phyloP scores from a whole-genome alignment of 495 filamentous ascomycete species.

The Elaphomyces granulatus region DNA sequence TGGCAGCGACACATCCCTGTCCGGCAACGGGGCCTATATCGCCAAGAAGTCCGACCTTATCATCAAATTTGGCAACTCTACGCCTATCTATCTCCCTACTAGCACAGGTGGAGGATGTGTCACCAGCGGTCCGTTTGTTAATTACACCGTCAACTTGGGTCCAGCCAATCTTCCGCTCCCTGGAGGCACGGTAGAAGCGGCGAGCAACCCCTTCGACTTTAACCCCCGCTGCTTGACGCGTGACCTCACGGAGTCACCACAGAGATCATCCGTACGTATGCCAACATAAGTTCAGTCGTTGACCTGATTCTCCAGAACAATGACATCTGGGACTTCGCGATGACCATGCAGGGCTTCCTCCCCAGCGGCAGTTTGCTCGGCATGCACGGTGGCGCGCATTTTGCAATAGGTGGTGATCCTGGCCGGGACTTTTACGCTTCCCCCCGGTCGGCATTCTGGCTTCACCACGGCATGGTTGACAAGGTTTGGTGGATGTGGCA shows the following conservation, averaged over 20 bases:
- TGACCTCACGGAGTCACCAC: slow-evolving; percentile 48
- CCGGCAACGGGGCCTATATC: slow-evolving; percentile 43
- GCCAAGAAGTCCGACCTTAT: slow-evolving; percentile 17
- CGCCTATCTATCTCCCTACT: slow-evolving; percentile 22
- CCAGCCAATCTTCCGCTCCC: slow-evolving; percentile 27
- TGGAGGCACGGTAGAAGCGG: slow-evolving; percentile 9
- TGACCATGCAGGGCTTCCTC: slow-evolving; percentile 37
- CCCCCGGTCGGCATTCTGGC: slow-evolving; percentile 50
- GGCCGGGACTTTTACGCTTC: slow-evolving; percentile 44
- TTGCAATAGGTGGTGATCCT: slow-evolving; percentile 46
- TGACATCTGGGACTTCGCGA: slow-evolving; percentile 38
- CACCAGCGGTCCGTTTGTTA: slow-evolving; percentile 41
- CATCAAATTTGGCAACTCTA: slow-evolving; percentile 7
- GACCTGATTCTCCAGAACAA: slow-evolving; percentile 29
- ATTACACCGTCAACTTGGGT: slow-evolving; percentile 36
- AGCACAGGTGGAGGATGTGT: slow-evolving; percentile 54
- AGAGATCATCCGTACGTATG: slow-evolving; percentile 27
- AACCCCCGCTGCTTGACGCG: slow-evolving; percentile 54
- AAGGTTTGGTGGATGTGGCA: slow-evolving; percentile 61
- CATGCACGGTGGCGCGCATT: slow-evolving; percentile 51
- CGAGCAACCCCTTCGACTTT: slow-evolving; percentile 21
- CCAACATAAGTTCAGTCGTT: slow-evolving; percentile 35
- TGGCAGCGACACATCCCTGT: slow-evolving; percentile 43
- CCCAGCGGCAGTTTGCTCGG: slow-evolving; percentile 35
- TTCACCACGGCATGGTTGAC: slow-evolving; percentile 59